Base-by-base conservation (phyloP, 208 protist species). In the Acanthamoeba royreba region DNA sequence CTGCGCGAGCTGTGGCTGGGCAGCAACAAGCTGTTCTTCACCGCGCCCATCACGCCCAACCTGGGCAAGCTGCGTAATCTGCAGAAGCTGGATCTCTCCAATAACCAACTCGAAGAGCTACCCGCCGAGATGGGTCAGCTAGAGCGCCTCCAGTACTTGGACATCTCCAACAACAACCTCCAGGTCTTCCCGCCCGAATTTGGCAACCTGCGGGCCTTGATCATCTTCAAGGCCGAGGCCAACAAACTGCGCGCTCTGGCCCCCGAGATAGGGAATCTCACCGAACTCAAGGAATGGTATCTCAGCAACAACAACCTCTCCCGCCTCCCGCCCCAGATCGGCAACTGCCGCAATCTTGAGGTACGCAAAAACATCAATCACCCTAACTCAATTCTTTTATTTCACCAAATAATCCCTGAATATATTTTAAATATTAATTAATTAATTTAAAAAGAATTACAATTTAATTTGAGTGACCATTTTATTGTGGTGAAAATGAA, bases 21-120 rank as follows among this genome's bases (percentile, higher is more conserved):
- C 15, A 94, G 94, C 38, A 96, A 96, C 55, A 96, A 96, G 77
- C 58, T 96, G n/a, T 96, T 96, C 89, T 96, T 95, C 33, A 91
- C 92, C 46, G 88, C 88, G 3, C 95, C 95, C 28, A 33, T 96
- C 0, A 94, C 95, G 33, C 86, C 95, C 46, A 89, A 94, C 1
- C 11, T 96, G 0, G 95, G 95, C 58, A 86, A 92, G 52, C 77
- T 96, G n/a, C 53, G 45, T 13, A 33, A 31, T 2, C 94, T 96
- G 0, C 85, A 69, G 28, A 95, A 94, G 74, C 79, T 96, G 11
- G 95, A 95, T 74, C 52, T 96, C 13, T 92, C 93, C 7, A 19
- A 43, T 11, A 96, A 96, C 28, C 94, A 95, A 69, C 61, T 96
- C 13, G 94, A 95, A 22, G 95, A 96, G 2, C 4, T 96, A 15